Evolutionary conservation across 805 yeast species (phyloP).

Genomic region (Sugiyamaella boreocaroliniensis): DNA sequence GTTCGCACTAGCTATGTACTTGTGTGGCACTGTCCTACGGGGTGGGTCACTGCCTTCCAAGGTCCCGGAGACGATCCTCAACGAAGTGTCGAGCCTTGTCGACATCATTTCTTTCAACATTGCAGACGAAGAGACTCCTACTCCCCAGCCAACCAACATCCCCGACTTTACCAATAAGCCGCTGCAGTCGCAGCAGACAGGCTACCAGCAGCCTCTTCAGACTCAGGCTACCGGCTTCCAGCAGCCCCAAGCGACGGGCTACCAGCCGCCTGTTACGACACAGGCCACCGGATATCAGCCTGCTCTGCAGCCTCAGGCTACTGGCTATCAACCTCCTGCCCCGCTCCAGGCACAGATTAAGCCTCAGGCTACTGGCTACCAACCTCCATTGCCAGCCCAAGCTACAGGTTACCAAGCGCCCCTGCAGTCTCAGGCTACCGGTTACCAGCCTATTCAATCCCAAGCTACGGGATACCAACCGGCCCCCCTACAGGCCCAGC

Average conservation of each 20-base stretch:
- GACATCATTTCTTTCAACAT: slow-evolving; percentile 79
- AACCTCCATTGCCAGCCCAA: slow-evolving; percentile 21
- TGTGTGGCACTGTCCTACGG: slow-evolving; percentile 68
- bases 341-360: slow-evolving; percentile 7
- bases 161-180: slow-evolving; percentile 18
- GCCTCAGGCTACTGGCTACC: slow-evolving; percentile 36
- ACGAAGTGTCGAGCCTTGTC: slow-evolving; percentile 83
- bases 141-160: slow-evolving; percentile 22
- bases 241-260: slow-evolving; percentile 17
- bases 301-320: slow-evolving; percentile 33
- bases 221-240: slow-evolving; percentile 15
- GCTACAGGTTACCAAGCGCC: slow-evolving; percentile 8
- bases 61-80: slow-evolving; percentile 64
- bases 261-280: slow-evolving; percentile 21
- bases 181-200: slow-evolving; percentile 5
- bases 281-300: slow-evolving; percentile 29
- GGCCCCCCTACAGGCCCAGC: slow-evolving; percentile 34
- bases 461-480: slow-evolving; percentile 28
- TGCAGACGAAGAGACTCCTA: slow-evolving; percentile 42
- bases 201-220: slow-evolving; percentile 5
- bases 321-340: slow-evolving; percentile 32
- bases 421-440: slow-evolving; percentile 20
- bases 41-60: slow-evolving; percentile 72
- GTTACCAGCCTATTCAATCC: slow-evolving; percentile 22
- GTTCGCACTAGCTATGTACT: slow-evolving; percentile 84